Conservation (phyloP, 1,284 basidiomycete species). For the Agroathelia rolfsii region DNA sequence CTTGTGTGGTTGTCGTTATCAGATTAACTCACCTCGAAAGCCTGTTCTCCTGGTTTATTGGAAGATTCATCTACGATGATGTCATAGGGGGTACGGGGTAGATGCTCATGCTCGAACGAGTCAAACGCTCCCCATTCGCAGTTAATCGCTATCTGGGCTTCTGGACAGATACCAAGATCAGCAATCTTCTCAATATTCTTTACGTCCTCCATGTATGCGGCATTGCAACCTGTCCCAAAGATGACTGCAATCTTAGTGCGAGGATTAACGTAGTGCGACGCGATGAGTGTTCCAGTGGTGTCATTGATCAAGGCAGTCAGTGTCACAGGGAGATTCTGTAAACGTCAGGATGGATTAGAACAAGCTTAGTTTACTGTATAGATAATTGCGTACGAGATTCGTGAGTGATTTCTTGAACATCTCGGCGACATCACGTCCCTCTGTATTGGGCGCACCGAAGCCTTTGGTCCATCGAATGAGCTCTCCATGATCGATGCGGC, state of each 20-base stretch:
- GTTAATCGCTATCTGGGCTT: constrained; percentile 89
- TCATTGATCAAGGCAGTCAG: constrained; percentile 91
- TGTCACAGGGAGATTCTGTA: constrained; percentile 60
- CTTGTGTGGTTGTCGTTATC: neutral
- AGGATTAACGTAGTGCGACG: constrained; percentile 92
- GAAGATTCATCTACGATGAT: constrained; percentile 85
- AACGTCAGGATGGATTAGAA: too few species aligned
- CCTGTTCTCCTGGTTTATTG: constrained; percentile 95
- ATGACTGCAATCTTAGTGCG: constrained; percentile 90
- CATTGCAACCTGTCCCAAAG: constrained; percentile 98
- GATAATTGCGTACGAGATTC: constrained; percentile 44
- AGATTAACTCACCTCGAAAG: constrained; percentile 56
- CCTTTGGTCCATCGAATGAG: constrained; percentile 99
- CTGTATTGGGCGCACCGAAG: constrained; percentile 87
- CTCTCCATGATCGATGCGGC: constrained; percentile 88
- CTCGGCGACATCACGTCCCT: constrained; percentile 85
- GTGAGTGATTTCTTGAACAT: constrained; percentile 84
- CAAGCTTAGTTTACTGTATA: too few species aligned
- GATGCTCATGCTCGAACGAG: constrained; percentile 89
- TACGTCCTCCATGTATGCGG: constrained; percentile 92
- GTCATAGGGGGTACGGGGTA: constrained; percentile 93
- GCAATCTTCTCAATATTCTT: constrained; percentile 71
- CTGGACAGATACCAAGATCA: constrained; percentile 58
- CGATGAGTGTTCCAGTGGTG: constrained; percentile 94
- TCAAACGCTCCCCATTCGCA: constrained; percentile 99